A percentile compares a stretch with the other conserved stretches of the same genome.
phyloP scores from a whole-genome alignment of 129 eudicot species.

The Silybum marianum region DNA sequence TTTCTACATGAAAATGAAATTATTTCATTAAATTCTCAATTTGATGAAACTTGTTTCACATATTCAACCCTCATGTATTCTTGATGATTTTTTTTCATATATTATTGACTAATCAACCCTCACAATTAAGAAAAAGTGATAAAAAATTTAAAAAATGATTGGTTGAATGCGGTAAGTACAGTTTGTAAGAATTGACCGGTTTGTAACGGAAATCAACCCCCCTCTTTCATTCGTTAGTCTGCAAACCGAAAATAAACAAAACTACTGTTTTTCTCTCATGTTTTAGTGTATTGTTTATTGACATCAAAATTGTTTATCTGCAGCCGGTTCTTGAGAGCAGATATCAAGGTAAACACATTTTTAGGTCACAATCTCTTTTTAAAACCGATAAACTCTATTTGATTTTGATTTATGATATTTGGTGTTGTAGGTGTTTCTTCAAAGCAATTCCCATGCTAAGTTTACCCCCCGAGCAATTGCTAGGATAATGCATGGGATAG shows the following conservation, averaged over 20 bases:
- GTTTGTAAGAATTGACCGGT: too few relatives aligned
- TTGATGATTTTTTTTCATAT: too few relatives aligned
- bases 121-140: too few relatives aligned
- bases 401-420: constrained; percentile 14
- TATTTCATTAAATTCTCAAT: too few relatives aligned
- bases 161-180: too few relatives aligned
- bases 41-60: too few relatives aligned
- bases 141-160: too few relatives aligned
- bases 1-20: too few relatives aligned
- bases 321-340: constrained; percentile 94
- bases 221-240: background rate
- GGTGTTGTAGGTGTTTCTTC: constrained; percentile 76
- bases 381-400: background rate
- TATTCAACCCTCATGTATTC: too few relatives aligned
- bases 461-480: constrained; percentile 96
- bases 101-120: too few relatives aligned
- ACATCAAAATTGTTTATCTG: constrained; percentile 28
- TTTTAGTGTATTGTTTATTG: constrained; percentile 12
- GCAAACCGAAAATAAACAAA: background rate
- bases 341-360: constrained; percentile 69
- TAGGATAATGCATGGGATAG: constrained; percentile 90
- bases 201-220: too few relatives aligned
- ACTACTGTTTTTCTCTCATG: background rate
- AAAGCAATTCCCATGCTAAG: constrained; percentile 72
- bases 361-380: constrained; percentile 8